These are phyloP conservation scores for Ceratobasidium sp. DNA, from an alignment of 1,284 basidiomycete species.

Conservation along the genomic window DNA sequence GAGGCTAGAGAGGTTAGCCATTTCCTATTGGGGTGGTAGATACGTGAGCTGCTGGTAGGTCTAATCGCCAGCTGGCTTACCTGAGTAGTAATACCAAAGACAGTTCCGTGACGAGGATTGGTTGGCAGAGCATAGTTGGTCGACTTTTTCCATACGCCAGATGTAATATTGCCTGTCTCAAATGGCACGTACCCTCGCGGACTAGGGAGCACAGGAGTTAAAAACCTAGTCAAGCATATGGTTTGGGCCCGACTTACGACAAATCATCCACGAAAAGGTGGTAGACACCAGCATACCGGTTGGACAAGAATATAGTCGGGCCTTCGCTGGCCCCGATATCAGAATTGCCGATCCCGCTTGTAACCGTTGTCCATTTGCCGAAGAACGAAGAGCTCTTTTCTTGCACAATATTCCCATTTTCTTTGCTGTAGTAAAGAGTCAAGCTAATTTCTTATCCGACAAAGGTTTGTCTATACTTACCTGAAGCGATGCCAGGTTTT, in stretches of 20 bases:
- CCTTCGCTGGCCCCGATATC: constrained; percentile 32
- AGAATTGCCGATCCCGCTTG: constrained; percentile 31
- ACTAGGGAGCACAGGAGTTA: background rate
- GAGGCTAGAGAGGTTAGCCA: constrained; percentile 33
- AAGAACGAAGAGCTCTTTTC: constrained; percentile 43
- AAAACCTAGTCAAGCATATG: background rate
- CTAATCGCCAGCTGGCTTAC: background rate
- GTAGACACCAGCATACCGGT: constrained; percentile 42
- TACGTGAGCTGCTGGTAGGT: background rate
- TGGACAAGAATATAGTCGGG: constrained; percentile 39
- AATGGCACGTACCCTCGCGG: constrained; percentile 41
- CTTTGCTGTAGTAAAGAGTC: constrained; percentile 11
- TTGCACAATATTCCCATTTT: constrained; percentile 35
- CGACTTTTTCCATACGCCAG: constrained; percentile 37
- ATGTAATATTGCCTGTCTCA: constrained; percentile 38
- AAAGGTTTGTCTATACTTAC: background rate
- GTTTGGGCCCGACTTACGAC: constrained; percentile 17
- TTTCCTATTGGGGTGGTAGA: constrained; percentile 22
- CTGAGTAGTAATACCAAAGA: constrained; percentile 39
- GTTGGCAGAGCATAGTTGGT: constrained; percentile 34
- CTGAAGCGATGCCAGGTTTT: constrained; percentile 44
- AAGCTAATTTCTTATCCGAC: background rate
- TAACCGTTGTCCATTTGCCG: constrained; percentile 31
- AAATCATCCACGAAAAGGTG: constrained; percentile 41
- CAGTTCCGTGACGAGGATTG: constrained; percentile 39